These are phyloP conservation scores for Pseudogymnoascus destructans DNA, from an alignment of 2,329 filamentous ascomycete species.

Conservation along the genomic window DNA sequence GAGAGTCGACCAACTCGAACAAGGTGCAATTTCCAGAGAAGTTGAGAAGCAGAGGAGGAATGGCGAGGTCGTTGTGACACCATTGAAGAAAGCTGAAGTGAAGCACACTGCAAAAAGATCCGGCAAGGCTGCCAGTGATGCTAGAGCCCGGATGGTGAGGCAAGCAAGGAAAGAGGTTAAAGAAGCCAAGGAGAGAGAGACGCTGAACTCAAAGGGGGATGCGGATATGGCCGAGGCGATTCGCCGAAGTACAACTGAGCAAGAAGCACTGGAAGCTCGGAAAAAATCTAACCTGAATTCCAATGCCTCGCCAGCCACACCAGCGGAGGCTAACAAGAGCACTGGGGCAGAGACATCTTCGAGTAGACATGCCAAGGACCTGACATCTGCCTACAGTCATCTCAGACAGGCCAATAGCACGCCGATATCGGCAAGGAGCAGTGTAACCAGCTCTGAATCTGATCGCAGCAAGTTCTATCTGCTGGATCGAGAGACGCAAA, in stretches of 20 bases:
- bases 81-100: not conserved
- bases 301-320: not conserved
- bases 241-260: not conserved
- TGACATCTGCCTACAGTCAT: not conserved
- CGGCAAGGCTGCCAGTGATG: not conserved
- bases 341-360: not conserved
- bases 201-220: conserved; percentile 22
- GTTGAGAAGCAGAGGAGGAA: not conserved
- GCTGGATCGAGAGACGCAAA: not conserved
- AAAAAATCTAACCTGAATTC: not conserved
- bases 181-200: conserved; percentile 19
- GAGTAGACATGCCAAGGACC: not conserved
- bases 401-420: not conserved
- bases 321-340: not conserved
- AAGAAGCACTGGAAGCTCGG: not conserved
- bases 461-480: not conserved
- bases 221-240: conserved; percentile 19
- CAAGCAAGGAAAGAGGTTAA: conserved; percentile 18
- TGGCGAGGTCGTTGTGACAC: not conserved
- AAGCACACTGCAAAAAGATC: not conserved
- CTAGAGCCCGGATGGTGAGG: not conserved
- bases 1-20: not conserved
- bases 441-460: not conserved
- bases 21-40: not conserved
- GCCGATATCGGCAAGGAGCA: not conserved